Conservation (phyloP, 2,329 filamentous ascomycete genomes). For the Alternaria sp. region DNA sequence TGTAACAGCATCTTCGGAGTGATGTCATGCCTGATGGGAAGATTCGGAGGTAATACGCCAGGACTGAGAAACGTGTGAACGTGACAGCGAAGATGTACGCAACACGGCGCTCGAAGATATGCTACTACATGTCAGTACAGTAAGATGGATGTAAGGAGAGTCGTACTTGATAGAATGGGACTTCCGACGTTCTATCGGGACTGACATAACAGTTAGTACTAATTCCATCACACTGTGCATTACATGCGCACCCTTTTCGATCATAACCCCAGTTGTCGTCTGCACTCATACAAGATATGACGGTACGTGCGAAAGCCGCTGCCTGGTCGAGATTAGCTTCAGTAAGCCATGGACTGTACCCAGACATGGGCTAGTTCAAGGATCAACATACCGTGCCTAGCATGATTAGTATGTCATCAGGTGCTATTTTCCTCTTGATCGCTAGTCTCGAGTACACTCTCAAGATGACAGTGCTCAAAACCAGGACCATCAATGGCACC, state of each 20-base stretch:
- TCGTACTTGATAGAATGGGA: slow-evolving; percentile 35
- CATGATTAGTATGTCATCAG: slow-evolving; percentile 38
- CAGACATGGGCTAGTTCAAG: not conserved
- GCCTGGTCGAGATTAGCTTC: slow-evolving; percentile 23
- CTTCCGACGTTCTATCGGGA: slow-evolving; percentile 29
- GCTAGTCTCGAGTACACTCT: slow-evolving; percentile 36
- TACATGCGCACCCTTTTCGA: slow-evolving; percentile 29
- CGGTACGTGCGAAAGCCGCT: slow-evolving; percentile 34
- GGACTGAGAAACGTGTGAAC: slow-evolving; percentile 47
- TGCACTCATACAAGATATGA: slow-evolving; percentile 41
- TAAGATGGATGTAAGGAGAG: not conserved
- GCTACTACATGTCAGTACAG: slow-evolving; percentile 16
- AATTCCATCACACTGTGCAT: not conserved
- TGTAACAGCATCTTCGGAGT: slow-evolving; percentile 30
- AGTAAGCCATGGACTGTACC: not conserved
- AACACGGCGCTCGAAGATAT: slow-evolving; percentile 45
- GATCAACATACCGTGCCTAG: slow-evolving; percentile 28
- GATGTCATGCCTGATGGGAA: slow-evolving; percentile 38
- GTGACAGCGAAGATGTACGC: slow-evolving; percentile 48
- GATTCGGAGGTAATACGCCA: slow-evolving; percentile 50
- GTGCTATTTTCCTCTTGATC: slow-evolving; percentile 36
- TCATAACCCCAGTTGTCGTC: slow-evolving; percentile 38
- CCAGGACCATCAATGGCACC: slow-evolving; percentile 38
- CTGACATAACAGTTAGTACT: slow-evolving; percentile 16
- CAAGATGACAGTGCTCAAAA: slow-evolving; percentile 33